Percentiles rank a stretch among this genome's conserved stretches.
These are phyloP conservation scores for Stramenopiles sp. DNA, from an alignment of 352 stramenopile species.

Conservation along the genomic window DNA sequence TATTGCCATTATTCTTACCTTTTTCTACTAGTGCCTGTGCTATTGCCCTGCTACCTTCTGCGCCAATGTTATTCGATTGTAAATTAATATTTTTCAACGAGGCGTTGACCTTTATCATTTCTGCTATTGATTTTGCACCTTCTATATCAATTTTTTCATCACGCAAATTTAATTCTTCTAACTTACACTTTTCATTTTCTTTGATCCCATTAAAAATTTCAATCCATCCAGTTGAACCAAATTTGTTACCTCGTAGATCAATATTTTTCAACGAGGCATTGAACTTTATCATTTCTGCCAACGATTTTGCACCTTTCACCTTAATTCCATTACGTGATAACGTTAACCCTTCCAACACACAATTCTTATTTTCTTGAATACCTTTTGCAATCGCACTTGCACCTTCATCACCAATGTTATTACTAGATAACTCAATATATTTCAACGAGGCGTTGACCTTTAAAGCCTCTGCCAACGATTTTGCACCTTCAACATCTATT, in stretches of 20 bases:
- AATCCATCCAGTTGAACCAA: neutral
- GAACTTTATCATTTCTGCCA: neutral
- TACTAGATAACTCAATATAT: neutral
- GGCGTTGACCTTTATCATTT: neutral
- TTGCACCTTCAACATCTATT: constrained; percentile 2
- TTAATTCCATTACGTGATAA: neutral
- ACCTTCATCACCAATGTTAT: constrained; percentile 3
- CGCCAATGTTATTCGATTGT: neutral
- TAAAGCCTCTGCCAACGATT: neutral
- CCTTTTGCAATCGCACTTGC: neutral
- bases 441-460: constrained; percentile 2
- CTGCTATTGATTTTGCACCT: neutral
- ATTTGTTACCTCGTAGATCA: neutral
- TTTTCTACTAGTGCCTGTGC: neutral
- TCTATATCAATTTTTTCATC: neutral
- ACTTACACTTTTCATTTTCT: neutral
- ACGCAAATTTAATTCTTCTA: neutral
- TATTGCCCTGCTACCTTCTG: neutral
- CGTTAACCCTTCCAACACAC: neutral
- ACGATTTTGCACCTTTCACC: neutral
- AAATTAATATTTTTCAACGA: neutral
- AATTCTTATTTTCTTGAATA: neutral
- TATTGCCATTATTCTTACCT: too few relatives aligned
- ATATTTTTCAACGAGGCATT: neutral
- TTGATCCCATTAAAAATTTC: neutral